Base-by-base conservation (phyloP, 495 filamentous ascomycete genomes). In the Trichodelitschia bisporula region DNA sequence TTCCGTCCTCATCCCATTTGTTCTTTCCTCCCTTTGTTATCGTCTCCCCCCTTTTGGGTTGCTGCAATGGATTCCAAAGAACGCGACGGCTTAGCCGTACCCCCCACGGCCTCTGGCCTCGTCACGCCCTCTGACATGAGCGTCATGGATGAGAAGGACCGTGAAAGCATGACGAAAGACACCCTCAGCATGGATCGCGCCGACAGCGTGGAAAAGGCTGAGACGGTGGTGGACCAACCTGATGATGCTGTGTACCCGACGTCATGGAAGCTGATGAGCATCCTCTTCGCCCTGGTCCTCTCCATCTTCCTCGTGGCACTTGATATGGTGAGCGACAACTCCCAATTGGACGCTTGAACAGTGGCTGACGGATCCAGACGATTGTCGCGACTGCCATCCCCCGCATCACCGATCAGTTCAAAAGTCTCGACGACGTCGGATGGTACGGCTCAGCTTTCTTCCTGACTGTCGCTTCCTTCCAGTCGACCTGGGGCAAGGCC, bases 381-480 rank as follows among this genome's bases (percentile, higher is more conserved):
- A 44, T 44, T 14, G 37, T 41, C 14, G 28, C 39, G 4, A 42
- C 39, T 11, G 39, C 42, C 5, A 42, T 42, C 18, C 42, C 42
- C 10, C 12, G 27, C 2, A 45, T 45, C 33, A 45, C 42, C 1
- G 35, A 42, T 27, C 13, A 38, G 19, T 45, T 45, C 19, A 29
- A 45, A 13, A 38, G 37, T 25, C 27, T 44, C 4, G 30, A 37
- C 4, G 24, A 44, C 19, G 35, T 44, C 11, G 38, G 41, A 23
- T 44, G 42, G 36, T 48, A 48, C 35, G 37, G 40, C 10, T 35
- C 40, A n/a, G 43, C 43, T 16, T 41, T 44, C 28, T 44, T 41
- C 34, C 28, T 48, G 25, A 44, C 45, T 13, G 19, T 44, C 4
- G 44, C 37, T 15, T 26, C 37, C 4, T 40, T 40, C 11, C 45